Evolutionary conservation across 192 early-diverging fungal genomes (phyloP).

Genomic region (Linnemannia schmuckeri): DNA sequence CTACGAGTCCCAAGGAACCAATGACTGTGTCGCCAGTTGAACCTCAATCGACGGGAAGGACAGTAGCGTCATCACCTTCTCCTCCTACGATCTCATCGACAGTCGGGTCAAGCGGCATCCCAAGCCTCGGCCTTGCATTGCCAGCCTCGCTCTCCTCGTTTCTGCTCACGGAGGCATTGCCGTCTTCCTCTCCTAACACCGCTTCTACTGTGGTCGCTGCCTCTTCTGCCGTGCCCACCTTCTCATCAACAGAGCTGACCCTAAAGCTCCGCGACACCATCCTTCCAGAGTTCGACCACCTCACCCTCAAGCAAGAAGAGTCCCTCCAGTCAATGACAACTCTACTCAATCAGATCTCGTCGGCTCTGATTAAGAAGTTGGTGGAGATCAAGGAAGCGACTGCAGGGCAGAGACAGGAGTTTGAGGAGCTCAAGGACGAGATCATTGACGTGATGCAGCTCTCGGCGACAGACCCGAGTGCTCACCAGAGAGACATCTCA

Average conservation of each 20-base stretch:
- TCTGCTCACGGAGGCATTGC: conserved; percentile 4
- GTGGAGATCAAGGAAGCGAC: conserved; percentile 50
- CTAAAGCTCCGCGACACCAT: conserved; percentile 47
- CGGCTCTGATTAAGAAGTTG: conserved; percentile 28
- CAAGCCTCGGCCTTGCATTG: conserved; percentile 14
- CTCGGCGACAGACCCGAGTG: conserved; percentile 47
- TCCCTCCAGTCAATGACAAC: conserved; percentile 51
- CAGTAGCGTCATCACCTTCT: background rate
- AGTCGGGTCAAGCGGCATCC: background rate
- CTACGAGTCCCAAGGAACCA: background rate
- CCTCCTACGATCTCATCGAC: background rate
- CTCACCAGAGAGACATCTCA: conserved; percentile 45
- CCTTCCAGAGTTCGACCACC: conserved; percentile 50
- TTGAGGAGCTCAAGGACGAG: conserved; percentile 56
- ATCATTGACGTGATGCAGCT: conserved; percentile 55
- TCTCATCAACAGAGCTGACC: conserved; percentile 13
- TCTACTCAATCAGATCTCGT: conserved; percentile 59
- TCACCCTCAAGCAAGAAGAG: conserved; percentile 46
- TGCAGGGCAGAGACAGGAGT: conserved; percentile 43
- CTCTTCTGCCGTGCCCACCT: background rate
- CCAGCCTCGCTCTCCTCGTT: conserved; percentile 26
- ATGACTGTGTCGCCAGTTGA: no score
- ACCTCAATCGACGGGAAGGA: background rate
- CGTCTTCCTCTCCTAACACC: background rate
- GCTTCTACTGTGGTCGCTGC: background rate